Base-by-base conservation (phyloP, 2,329 filamentous ascomycete species). In the Hypoxylon sp. region DNA sequence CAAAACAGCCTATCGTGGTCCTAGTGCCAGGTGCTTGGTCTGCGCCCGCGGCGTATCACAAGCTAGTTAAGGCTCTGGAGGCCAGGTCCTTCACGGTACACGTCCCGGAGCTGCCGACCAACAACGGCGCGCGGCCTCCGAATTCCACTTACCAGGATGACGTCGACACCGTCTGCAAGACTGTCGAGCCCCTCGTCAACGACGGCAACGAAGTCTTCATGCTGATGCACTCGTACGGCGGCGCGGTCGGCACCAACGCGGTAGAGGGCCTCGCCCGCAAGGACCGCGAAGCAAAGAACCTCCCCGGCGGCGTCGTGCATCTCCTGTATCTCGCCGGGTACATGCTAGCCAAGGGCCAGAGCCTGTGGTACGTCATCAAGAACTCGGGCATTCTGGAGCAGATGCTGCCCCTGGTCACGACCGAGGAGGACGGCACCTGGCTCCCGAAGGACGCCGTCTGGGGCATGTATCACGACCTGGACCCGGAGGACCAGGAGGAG, bases 141-240 rank as follows among this genome's bases (percentile, higher is more conserved):
- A 17, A 46, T 17, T 42, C 51, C 1, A 46, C 45, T 1, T 29
- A 36, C 30, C 29, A 46, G 11, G 45, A 16, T 6, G 75, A 77
- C 43, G 64, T 68, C 5, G 50, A 60, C 1, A 65, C 64, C 2
- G 63, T 75, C 8, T 64, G 68, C n/a, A 13, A 32, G 0, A 51
- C 57, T 0, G 26, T 74, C 21, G 41, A 61, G 9, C 42, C 49
- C 8, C 65, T 76, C 9, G 59, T 66, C 4, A 67, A 70, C 13
- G 47, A 61, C 2, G 70, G 70, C 11, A 72, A 73, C 34, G 65
- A 76, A 19, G 68, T 78, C 9, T 58, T 78, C 0, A 67, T 78
- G 2, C 58, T 73, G 4, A 65, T 69, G 3, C 75, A 79, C 54
- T 76, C 72, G 2, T 77, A 75, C 63, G 70, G 71, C n/a, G 75